Percentiles rank a stretch among this genome's conserved stretches.
These are phyloP conservation scores for Lodderomyces oxycetoniae DNA, from an alignment of 1,139 yeast species.

Conservation along the genomic window DNA sequence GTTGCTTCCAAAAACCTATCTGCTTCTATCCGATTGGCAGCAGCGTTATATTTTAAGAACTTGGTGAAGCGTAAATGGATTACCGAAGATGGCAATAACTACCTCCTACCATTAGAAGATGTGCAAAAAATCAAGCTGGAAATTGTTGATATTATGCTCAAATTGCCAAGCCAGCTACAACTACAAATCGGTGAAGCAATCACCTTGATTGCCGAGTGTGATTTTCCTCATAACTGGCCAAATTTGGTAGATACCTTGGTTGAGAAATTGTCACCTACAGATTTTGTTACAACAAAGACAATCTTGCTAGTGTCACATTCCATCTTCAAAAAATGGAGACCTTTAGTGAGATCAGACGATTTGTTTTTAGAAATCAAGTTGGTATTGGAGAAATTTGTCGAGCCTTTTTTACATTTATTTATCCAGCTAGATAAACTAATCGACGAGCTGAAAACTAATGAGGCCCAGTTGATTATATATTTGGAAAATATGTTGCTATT, in stretches of 20 bases:
- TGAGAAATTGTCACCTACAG: constrained; percentile 53
- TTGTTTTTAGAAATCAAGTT: constrained; percentile 81
- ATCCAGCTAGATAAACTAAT: constrained; percentile 64
- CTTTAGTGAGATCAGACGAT: constrained; percentile 86
- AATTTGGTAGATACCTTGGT: constrained; percentile 74
- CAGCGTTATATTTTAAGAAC: constrained; percentile 87
- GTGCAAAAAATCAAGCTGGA: constrained; percentile 67
- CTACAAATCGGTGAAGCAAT: constrained; percentile 92
- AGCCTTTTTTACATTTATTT: constrained; percentile 69
- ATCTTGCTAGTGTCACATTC: constrained; percentile 91
- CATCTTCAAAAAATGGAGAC: constrained; percentile 95
- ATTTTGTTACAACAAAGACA: constrained; percentile 76
- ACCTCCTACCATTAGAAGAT: constrained; percentile 58
- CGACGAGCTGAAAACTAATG: constrained; percentile 27
- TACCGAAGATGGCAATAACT: constrained; percentile 73
- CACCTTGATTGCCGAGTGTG: constrained; percentile 89
- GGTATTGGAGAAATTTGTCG: constrained; percentile 81
- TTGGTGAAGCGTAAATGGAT: constrained; percentile 82
- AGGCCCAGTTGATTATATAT: constrained; percentile 47
- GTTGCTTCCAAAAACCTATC: constrained; percentile 61
- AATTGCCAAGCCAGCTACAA: constrained; percentile 70
- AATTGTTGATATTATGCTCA: constrained; percentile 78
- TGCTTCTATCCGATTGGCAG: constrained; percentile 70
- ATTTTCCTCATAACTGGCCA: constrained; percentile 90
- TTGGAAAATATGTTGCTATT: constrained; percentile 71